phyloP scores from a whole-genome alignment of 2,329 filamentous ascomycete genomes.

The Colletotrichum destructivum region DNA sequence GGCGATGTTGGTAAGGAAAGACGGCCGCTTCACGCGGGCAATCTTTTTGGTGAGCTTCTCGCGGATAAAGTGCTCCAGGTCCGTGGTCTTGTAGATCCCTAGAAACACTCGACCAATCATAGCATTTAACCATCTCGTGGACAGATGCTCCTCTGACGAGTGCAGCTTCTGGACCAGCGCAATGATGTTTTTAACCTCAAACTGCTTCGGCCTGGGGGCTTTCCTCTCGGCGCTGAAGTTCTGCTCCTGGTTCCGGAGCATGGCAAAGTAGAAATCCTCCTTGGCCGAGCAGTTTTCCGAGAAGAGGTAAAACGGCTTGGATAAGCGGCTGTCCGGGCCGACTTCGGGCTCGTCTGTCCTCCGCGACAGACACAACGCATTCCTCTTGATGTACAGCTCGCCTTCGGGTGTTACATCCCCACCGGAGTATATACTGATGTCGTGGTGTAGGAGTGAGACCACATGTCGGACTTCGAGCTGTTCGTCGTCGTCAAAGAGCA shows the following conservation, averaged over 20 bases:
- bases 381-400: conserved; percentile 95
- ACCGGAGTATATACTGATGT: conserved; percentile 87
- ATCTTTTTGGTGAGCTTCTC: conserved; percentile 97
- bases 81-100: conserved; percentile 86
- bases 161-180: conserved; percentile 91
- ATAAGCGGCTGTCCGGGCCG: conserved; percentile 69
- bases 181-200: conserved; percentile 89
- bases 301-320: conserved; percentile 93
- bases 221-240: conserved; percentile 69
- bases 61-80: conserved; percentile 84
- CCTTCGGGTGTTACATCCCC: conserved; percentile 86
- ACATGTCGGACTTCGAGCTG: conserved; percentile 97
- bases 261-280: conserved; percentile 97
- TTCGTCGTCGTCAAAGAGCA: conserved; percentile 97
- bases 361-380: conserved; percentile 86
- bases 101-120: conserved; percentile 91
- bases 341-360: conserved; percentile 69
- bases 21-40: conserved; percentile 90
- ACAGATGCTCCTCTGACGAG: conserved; percentile 90
- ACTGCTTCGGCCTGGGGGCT: conserved; percentile 80
- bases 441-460: conserved; percentile 90
- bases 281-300: conserved; percentile 96
- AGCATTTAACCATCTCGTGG: conserved; percentile 95
- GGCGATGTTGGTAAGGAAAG: conserved; percentile 88
- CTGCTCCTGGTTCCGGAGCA: conserved; percentile 87